Evolutionary conservation across 2,329 filamentous ascomycete species (phyloP).

Genomic region (Sarocladium strictum): DNA sequence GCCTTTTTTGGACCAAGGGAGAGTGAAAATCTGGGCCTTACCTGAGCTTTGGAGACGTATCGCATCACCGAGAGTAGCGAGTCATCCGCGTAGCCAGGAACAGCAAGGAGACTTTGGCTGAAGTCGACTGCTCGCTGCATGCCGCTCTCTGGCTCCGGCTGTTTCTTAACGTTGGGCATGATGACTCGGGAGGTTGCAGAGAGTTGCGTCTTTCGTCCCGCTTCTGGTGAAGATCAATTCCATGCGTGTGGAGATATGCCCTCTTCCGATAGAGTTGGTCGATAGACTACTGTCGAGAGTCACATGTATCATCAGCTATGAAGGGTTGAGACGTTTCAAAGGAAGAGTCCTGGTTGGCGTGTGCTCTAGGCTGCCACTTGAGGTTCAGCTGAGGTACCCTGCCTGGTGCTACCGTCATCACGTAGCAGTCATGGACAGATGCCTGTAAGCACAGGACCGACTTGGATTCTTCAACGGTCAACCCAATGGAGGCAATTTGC

Average conservation of each 20-base stretch:
- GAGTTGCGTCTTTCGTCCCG: background rate
- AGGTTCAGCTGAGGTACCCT: no score
- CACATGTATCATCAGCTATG: background rate
- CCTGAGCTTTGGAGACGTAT: slow-evolving; percentile 19
- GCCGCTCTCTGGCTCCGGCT: slow-evolving; percentile 10
- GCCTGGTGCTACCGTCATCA: no score
- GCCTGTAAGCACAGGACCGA: no score
- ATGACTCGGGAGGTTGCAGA: background rate
- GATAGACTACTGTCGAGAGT: background rate
- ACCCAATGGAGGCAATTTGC: no score
- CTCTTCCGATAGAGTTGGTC: no score
- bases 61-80: slow-evolving; percentile 23
- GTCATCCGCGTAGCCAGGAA: slow-evolving; percentile 24
- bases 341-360: background rate
- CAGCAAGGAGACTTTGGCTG: slow-evolving; percentile 19
- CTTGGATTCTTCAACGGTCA: no score
- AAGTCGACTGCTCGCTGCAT: slow-evolving; percentile 21
- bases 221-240: background rate
- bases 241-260: no score
- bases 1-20: no score
- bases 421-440: no score
- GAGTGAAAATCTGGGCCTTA: slow-evolving; percentile 11
- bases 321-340: background rate
- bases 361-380: background rate
- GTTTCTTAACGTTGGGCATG: slow-evolving; percentile 5